phyloP scores from a whole-genome alignment of 1,284 basidiomycete genomes.

The Coniophora puteana region DNA sequence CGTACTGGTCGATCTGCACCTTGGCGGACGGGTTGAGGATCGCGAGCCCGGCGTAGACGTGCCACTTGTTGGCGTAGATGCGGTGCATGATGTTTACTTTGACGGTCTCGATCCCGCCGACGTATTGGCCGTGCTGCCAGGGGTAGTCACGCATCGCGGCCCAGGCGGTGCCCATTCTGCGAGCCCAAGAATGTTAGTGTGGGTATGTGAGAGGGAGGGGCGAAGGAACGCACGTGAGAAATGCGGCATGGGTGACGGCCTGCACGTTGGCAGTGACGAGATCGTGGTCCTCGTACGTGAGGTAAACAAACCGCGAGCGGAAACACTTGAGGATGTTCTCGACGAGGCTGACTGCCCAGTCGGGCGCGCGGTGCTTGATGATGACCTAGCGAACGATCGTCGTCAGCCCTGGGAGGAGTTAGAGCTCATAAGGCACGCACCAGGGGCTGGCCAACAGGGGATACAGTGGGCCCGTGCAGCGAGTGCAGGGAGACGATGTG shows the following conservation, averaged over 20 bases:
- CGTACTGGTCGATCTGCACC: slow-evolving; percentile 88
- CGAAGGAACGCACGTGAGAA: slow-evolving; percentile 67
- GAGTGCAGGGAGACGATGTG: slow-evolving; percentile 94
- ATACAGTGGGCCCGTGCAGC: slow-evolving; percentile 90
- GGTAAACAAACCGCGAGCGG: slow-evolving; percentile 84
- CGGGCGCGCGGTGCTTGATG: slow-evolving; percentile 83
- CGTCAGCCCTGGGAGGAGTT: neutral
- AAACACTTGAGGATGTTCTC: slow-evolving; percentile 86
- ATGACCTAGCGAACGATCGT: slow-evolving; percentile 57
- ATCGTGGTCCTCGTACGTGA: slow-evolving; percentile 96
- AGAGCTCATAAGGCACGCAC: slow-evolving; percentile 40
- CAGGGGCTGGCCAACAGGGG: slow-evolving; percentile 88
- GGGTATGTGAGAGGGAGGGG: neutral
- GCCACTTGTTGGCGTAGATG: slow-evolving; percentile 98
- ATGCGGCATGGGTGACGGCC: slow-evolving; percentile 97
- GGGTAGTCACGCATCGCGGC: slow-evolving; percentile 77
- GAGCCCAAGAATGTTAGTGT: slow-evolving; percentile 8
- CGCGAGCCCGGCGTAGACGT: slow-evolving; percentile 97
- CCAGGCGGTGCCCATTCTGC: slow-evolving; percentile 98
- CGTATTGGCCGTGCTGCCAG: slow-evolving; percentile 93
- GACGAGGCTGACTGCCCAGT: slow-evolving; percentile 73
- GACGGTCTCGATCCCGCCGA: slow-evolving; percentile 97
- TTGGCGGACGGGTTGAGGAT: slow-evolving; percentile 94
- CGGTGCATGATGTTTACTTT: slow-evolving; percentile 97
- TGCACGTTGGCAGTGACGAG: slow-evolving; percentile 97